Percentiles rank a stretch among this genome's conserved stretches.
Conservation (phyloP, 1,284 basidiomycete genomes). For the Taiwanofungus camphoratus region DNA sequence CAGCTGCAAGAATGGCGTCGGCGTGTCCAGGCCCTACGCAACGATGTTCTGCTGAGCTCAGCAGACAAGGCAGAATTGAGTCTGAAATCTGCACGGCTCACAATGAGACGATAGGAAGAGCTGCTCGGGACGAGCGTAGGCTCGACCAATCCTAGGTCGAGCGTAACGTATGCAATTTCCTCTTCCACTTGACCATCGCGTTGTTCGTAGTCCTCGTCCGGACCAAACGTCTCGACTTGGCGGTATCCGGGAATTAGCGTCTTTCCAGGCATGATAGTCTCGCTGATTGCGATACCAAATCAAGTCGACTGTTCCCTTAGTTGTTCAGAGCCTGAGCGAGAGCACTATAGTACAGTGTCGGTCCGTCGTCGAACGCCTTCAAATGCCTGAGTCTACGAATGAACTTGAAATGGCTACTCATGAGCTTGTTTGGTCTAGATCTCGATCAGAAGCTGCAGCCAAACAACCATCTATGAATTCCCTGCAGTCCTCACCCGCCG, state of each 20-base stretch:
- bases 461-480: no score
- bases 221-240: slow-evolving; percentile 55
- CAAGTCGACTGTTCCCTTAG: no score
- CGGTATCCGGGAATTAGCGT: slow-evolving; percentile 45
- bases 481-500: no score
- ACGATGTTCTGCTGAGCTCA: slow-evolving; percentile 2
- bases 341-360: no score
- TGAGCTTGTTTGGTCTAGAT: background rate
- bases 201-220: slow-evolving; percentile 55
- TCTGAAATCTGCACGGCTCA: slow-evolving; percentile 31
- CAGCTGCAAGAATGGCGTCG: slow-evolving; percentile 67
- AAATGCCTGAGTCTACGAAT: no score
- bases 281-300: background rate
- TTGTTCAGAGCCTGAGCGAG: no score
- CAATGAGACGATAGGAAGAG: slow-evolving; percentile 64
- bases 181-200: slow-evolving; percentile 38
- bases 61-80: background rate
- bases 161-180: slow-evolving; percentile 60
- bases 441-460: background rate
- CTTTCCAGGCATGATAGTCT: background rate
- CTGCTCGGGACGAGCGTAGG: slow-evolving; percentile 67
- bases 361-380: no score
- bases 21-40: slow-evolving; percentile 66
- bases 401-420: no score
- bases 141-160: slow-evolving; percentile 67